A percentile compares a stretch with the other conserved stretches of the same genome.
Conservation (phyloP, 179 eudicot species). For the Vitellaria paradoxa region DNA sequence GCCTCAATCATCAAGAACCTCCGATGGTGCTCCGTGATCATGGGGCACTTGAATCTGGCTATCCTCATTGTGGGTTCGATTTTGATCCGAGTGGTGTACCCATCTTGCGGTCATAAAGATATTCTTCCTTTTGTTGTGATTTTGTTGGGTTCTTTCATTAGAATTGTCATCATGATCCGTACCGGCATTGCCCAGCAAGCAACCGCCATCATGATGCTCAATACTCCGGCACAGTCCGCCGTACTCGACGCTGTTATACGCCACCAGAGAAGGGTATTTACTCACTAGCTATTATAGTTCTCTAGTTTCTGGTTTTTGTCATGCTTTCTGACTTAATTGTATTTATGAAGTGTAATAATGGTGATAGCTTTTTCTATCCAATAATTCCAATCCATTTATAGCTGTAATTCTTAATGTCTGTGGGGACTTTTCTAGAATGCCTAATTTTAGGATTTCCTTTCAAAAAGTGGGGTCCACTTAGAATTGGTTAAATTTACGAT, state of each 20-base stretch:
- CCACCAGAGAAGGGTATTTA: conserved; percentile 35
- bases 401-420: not conserved
- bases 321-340: not conserved
- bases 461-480: not conserved
- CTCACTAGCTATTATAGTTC: not conserved
- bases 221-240: conserved; percentile 22
- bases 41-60: conserved; percentile 32
- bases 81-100: conserved; percentile 16
- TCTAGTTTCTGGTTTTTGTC: not conserved
- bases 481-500: not conserved
- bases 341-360: not conserved
- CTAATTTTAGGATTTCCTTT: not conserved
- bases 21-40: conserved; percentile 31
- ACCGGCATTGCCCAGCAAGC: conserved; percentile 51
- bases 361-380: not conserved
- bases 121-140: conserved; percentile 27
- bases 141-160: conserved; percentile 26
- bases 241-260: conserved; percentile 28
- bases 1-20: conserved; percentile 25
- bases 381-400: not conserved
- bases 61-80: conserved; percentile 27
- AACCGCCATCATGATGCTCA: conserved; percentile 42
- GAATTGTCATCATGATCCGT: conserved; percentile 43
- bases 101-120: conserved; percentile 24
- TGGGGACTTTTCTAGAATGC: not conserved